Evolutionary conservation across 179 eudicot species (phyloP).

Genomic region (Silene coronaria): DNA sequence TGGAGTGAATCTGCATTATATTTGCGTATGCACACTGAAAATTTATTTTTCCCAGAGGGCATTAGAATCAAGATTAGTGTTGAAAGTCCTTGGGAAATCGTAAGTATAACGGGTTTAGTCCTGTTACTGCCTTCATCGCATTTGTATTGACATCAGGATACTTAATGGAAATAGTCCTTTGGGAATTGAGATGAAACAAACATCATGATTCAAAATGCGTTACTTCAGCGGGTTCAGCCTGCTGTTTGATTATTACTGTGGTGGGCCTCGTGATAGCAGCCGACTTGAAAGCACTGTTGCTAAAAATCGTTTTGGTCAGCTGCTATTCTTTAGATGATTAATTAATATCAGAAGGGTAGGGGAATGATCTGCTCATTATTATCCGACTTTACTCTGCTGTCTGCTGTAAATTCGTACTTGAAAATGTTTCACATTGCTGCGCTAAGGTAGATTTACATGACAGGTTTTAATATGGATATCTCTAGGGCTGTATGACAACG

Average conservation of each 20-base stretch:
- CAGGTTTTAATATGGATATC: constrained; percentile 76
- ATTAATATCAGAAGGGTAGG: background rate
- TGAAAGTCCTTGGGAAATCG: background rate
- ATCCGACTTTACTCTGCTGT: background rate
- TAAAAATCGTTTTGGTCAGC: too few relatives aligned
- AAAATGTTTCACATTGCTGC: background rate
- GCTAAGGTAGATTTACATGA: constrained; percentile 14
- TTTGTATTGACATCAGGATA: too few relatives aligned
- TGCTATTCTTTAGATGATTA: background rate
- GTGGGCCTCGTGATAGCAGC: too few relatives aligned
- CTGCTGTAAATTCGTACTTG: background rate
- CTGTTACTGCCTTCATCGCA: too few relatives aligned
- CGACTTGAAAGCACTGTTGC: too few relatives aligned
- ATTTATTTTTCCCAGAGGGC: too few relatives aligned
- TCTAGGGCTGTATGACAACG: constrained; percentile 60
- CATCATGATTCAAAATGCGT: too few relatives aligned
- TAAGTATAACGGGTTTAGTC: too few relatives aligned
- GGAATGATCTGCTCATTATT: background rate
- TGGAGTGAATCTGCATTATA: background rate
- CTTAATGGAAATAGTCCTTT: too few relatives aligned
- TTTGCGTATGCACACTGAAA: background rate
- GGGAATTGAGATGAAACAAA: too few relatives aligned
- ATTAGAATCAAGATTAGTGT: background rate
- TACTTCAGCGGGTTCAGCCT: too few relatives aligned
- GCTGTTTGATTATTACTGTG: too few relatives aligned